Base-by-base conservation (phyloP, 2,329 filamentous ascomycete genomes). In the Phialophora verrucosa region DNA sequence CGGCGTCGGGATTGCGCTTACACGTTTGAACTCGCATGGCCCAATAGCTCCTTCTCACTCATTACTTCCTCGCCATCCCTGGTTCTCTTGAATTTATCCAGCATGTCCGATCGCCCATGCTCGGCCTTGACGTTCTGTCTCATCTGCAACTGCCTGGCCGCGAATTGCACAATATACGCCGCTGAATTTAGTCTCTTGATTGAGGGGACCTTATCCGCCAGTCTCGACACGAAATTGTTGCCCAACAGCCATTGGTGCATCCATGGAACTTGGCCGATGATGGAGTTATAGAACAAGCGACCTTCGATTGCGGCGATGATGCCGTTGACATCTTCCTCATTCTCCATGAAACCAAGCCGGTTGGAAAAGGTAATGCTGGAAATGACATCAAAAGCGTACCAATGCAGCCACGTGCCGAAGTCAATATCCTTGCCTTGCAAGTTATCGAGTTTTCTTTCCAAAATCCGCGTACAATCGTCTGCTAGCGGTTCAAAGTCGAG, bases 401-500 rank as follows among this genome's bases (percentile, higher is more conserved):
- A 76, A 50, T 77, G 76, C 38, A 78, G 53, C 73, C 76, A 78
- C 12, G 61, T 50, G 2, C 72, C 74, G 55, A 78, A 72, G 65
- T 77, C 76, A 38, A 74, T 75, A 1, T 59, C 55, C 25, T 63
- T 31, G 27, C 64, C 67, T 47, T 64, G 56, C 32, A 64, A 25
- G 23, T 31, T 59, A 27, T 69, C 67, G n/a, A 69, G 64, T 35
- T 69, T 69, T 10, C 58, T 25, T 38, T 69, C 56, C 20, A 69
- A 23, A 5, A 69, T 69, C 14, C 56, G 51, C 2, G 62, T 69
- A 31, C 67, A 69, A 29, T 66, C 64, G 61, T 80, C 76, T 4
- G 79, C 76, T 50, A 77, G 74, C 1, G 76, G 73, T 63, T 79
- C 77, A 35, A 78, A 78, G 10, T 78, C 76, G 12, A 80, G 74